Base-by-base conservation (phyloP, 257 asterid species). In the Solanum appendiculatum region DNA sequence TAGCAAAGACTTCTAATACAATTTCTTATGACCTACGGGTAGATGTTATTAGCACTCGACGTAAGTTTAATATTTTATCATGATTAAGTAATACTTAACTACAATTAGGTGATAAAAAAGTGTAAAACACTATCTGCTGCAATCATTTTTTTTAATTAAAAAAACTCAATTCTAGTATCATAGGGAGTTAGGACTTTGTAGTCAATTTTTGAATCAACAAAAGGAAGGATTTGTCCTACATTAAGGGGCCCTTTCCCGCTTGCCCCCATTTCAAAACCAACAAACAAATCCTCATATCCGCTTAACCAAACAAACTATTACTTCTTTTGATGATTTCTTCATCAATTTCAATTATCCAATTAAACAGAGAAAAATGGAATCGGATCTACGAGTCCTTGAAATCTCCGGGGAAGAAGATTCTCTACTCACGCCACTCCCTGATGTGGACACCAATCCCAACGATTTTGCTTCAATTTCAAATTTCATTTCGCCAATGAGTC, bases 381-480 rank as follows among this genome's bases (percentile, higher is more conserved):
- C 72, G 14, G 82, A 80, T 86, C 70, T 60, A 73, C n/a, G 27
- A 21, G 33, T 60, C 54, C 66, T 81, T 68, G 88, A 86, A 86
- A 78, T 86, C 58, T 42, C 85, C 10, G 86, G 81, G 12, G 88
- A 86, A 15, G 86, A 78, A 27, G 88, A 86, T 86, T 86, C 88
- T 31, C 86, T 75, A 3, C 88, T 86, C 39, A 20, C 70, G 23
- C 86, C 39, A 36, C 83, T 77, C 51, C 81, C 86, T 46, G 60
- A 60, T 27, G 48, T 80, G 63, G 86, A 42, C 37, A 25, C 29
- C 11, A 70, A 37, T 54, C 21, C 75, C 75, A 5, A 56, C 23
- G 58, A 63, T 14, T 36, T 40, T 82, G 44, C 48, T 25, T 33
- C 85, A 58, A 40, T 18, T 46, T 64, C 86, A 31, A 86, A 25